These are phyloP conservation scores for Aspergillus eucalypticola DNA, from an alignment of 2,329 filamentous ascomycete genomes.

Conservation along the genomic window DNA sequence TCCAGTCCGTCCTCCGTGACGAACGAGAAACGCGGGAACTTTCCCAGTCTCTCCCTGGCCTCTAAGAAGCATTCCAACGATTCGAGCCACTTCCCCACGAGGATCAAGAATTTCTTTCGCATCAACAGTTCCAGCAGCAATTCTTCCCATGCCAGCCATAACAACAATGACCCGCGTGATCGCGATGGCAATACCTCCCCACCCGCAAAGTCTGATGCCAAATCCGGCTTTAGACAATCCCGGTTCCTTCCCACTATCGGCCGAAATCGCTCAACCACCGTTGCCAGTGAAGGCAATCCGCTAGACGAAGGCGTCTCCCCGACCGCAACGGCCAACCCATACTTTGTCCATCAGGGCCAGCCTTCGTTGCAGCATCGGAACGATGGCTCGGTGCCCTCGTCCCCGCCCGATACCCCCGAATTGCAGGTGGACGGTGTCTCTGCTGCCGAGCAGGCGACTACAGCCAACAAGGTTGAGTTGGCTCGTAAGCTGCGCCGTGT, in stretches of 20 bases:
- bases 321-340: constrained; percentile 92
- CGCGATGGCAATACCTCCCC: constrained; percentile 45
- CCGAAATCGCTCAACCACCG: constrained; percentile 84
- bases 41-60: constrained; percentile 47
- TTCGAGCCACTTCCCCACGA: constrained; percentile 58
- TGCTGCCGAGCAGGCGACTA: constrained; percentile 66
- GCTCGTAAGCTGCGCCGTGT: constrained; percentile 90
- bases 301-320: constrained; percentile 88
- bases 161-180: constrained; percentile 28
- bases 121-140: constrained; percentile 59
- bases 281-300: constrained; percentile 87
- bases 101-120: constrained; percentile 70
- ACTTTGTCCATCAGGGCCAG: constrained; percentile 94
- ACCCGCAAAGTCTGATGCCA: constrained; percentile 60
- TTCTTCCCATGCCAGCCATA: constrained; percentile 38
- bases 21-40: constrained; percentile 50
- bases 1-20: constrained; percentile 43
- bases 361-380: constrained; percentile 93
- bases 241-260: constrained; percentile 86
- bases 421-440: constrained; percentile 71
- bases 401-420: constrained; percentile 84
- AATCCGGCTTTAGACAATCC: constrained; percentile 75
- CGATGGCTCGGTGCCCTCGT: constrained; percentile 86
- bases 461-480: constrained; percentile 87
- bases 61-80: constrained; percentile 48